Conservation (phyloP, 1,284 basidiomycete genomes). For the Cutaneotrichosporon sp. region DNA sequence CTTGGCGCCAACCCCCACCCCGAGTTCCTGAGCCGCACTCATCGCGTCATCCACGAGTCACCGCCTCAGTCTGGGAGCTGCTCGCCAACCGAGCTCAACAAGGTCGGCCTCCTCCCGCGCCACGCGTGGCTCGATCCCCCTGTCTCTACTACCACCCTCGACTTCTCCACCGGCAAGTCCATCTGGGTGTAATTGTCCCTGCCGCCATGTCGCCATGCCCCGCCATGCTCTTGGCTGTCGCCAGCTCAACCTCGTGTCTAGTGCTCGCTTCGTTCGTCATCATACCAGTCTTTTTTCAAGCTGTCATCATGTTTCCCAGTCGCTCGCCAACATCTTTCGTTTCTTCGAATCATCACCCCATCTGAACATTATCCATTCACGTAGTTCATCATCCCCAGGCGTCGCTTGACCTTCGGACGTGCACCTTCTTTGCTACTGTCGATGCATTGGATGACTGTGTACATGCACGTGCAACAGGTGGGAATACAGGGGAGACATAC, state of each 20-base stretch:
- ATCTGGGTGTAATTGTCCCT: constrained; percentile 28
- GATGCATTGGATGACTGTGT: not conserved
- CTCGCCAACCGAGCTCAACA: not conserved
- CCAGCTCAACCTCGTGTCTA: not conserved
- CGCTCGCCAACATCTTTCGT: too few relatives aligned
- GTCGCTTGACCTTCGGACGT: not conserved
- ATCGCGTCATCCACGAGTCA: not conserved
- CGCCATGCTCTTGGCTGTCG: not conserved
- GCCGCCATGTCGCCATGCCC: not conserved
- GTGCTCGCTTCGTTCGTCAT: not conserved
- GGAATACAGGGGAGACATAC: not conserved
- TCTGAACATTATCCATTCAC: not conserved
- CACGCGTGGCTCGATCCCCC: not conserved
- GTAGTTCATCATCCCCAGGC: not conserved
- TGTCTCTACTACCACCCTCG: constrained; percentile 21
- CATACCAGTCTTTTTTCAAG: not conserved
- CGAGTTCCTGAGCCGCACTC: not conserved
- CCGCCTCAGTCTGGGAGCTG: not conserved
- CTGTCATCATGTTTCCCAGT: not conserved
- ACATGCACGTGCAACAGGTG: constrained; percentile 1
- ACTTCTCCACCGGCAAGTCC: constrained; percentile 40
- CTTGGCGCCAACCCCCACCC: not conserved
- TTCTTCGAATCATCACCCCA: not conserved
- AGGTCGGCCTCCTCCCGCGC: not conserved
- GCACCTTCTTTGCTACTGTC: not conserved